Evolutionary conservation across 129 eudicot species (phyloP).

Genomic region (Pseudognaphalium luteoalbum): DNA sequence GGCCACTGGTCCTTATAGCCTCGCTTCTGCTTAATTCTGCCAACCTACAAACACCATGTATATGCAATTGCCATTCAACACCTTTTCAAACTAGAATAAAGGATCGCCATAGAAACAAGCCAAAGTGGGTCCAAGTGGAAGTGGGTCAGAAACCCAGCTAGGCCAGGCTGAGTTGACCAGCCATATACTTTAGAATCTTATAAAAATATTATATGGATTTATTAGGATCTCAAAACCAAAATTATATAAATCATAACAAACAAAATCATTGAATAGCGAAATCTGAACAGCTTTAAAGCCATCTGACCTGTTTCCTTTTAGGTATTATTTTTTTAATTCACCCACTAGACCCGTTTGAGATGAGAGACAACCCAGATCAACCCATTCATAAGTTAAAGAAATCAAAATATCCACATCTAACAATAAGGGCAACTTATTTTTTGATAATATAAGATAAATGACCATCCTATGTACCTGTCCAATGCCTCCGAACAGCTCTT

Average conservation of each 20-base stretch:
- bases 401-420: background rate
- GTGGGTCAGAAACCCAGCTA: background rate
- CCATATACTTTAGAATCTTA: background rate
- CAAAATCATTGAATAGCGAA: background rate
- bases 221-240: background rate
- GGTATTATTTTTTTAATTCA: background rate
- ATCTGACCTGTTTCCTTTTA: background rate
- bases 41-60: conserved; percentile 55
- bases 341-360: background rate
- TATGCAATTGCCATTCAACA: background rate
- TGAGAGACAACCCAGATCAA: background rate
- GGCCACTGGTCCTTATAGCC: conserved; percentile 99
- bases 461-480: conserved; percentile 66
- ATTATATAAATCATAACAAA: background rate
- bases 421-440: background rate
- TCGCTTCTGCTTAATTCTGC: conserved; percentile 89
- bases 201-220: background rate
- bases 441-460: background rate
- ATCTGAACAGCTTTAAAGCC: background rate
- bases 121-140: background rate
- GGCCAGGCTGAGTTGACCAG: background rate
- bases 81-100: background rate
- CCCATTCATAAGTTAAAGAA: background rate
- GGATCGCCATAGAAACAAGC: background rate
- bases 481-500: conserved; percentile 89